Evolutionary conservation across 768 basidiomycete species (phyloP).

Genomic region (Mrakia frigida): DNA sequence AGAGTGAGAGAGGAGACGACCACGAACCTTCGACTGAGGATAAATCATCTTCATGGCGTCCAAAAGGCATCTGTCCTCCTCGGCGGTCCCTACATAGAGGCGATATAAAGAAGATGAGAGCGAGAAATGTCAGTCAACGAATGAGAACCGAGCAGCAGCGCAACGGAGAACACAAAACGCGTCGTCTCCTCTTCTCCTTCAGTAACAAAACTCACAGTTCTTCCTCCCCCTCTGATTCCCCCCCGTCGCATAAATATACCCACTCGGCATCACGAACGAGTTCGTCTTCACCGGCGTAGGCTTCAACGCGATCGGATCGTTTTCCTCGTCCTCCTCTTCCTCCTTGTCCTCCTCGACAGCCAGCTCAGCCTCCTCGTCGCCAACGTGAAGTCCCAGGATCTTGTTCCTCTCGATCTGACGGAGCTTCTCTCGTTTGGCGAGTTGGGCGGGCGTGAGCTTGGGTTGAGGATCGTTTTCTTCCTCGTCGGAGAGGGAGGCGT

Average conservation of each 20-base stretch:
- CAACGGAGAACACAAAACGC: no score
- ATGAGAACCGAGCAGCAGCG: no score
- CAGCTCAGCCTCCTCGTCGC: background rate
- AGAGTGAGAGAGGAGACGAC: no score
- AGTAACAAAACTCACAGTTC: slow-evolving; percentile 1
- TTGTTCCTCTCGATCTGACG: no score
- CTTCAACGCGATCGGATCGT: background rate
- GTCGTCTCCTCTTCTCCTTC: no score
- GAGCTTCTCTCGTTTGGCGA: background rate
- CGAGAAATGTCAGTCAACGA: no score
- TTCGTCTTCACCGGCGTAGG: background rate
- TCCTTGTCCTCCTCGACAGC: background rate
- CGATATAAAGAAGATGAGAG: background rate
- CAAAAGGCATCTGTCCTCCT: slow-evolving; percentile 1
- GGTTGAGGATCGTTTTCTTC: background rate
- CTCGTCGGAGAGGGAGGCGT: background rate
- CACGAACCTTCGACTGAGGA: background rate
- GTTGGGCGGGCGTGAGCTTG: no score
- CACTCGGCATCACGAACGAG: slow-evolving; percentile 1
- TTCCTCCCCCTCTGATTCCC: background rate
- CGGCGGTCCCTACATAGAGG: background rate
- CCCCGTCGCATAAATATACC: background rate
- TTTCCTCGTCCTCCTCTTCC: background rate
- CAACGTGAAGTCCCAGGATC: background rate
- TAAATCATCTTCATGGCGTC: background rate